Evolutionary conservation across 2,329 filamentous ascomycete genomes (phyloP), one percentile per base, ranked within the genome.

Genomic region (Lasiodiplodia citricola): DNA sequence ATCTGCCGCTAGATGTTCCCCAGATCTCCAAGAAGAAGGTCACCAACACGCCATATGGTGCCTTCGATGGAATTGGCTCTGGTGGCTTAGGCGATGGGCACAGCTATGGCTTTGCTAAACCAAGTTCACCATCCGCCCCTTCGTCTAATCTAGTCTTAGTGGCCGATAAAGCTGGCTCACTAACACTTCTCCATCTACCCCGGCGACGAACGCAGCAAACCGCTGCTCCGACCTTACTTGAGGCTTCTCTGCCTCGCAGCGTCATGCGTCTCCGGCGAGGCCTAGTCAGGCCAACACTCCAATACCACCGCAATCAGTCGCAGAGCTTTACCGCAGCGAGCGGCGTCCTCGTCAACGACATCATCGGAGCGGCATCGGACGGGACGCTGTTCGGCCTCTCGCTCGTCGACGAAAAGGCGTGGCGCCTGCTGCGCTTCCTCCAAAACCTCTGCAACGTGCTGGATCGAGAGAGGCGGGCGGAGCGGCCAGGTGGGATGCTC

Each of bases 361-460:
- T 86, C 31, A 72, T 88, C 16, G 82, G 84, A 28, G 82, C 82
- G 25, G 83, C 83, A 58, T 80, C 83, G 66, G 85, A 87, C 68
- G 87, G 87, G 41, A 81, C 83, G 1, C 74, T 88, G 16, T 82
- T 84, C 54, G 77, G 81, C 18, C 91, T 97, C 73, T 87, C 87
- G 0, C 80, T 94, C 16, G 80, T 98, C 0, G 82, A 85, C 11
- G 74, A 86, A 21, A 79, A 86, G 2, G 86, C 90, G 8, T 92
- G 91, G 87, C 84, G 85, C 7, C 83, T 97, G 4, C 83, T 98
- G 5, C 86, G 86, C 68, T 88, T 95, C 71, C 76, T 97, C 1
- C 90, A 96, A 74, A 90, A 91, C 69, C 77, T 96, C 38, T 73
- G 79, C 31, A 72, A 75, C 41, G 71, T 79, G 8, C 75, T 56